Evolutionary conservation across 192 early-diverging fungal genomes (phyloP), one percentile per base, ranked within the genome.

Genomic region (Gigaspora rosea): DNA sequence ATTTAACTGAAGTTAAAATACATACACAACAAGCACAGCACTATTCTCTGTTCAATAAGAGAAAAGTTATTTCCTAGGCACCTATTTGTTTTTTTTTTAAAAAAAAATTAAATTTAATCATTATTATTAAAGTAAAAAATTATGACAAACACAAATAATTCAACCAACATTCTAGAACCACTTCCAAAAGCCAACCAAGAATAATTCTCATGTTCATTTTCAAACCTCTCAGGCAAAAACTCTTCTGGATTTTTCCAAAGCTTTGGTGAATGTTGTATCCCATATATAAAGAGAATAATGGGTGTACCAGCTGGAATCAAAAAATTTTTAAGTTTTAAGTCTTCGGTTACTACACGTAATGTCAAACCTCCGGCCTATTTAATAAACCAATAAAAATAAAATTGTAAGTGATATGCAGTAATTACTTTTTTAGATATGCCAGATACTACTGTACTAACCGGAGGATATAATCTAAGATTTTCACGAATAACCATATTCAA

Each of bases 391-490:
- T 20, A n/a, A 58, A 58, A 58, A n/a, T 20, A 58, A 16, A n/a
- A n/a, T n/a, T n/a, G n/a, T n/a, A n/a, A n/a, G 16, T 16, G n/a
- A n/a, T n/a, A n/a, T n/a, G n/a, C n/a, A n/a, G n/a, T n/a, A n/a
- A n/a, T 58, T 7, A 58, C 4, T n/a, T n/a, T n/a, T 13, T 57
- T 15, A 57, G 20, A 3, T 16, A 57, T n/a, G 16, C n/a, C n/a
- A n/a, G n/a, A 16, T 62, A 35, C n/a, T n/a, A n/a, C n/a, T n/a
- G n/a, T 0, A 57, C 10, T 16, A n/a, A 62, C 59, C 15, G 59
- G 59, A 62, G 59, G 59, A 62, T 62, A 35, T 62, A 62, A 62
- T 35, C 59, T 62, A 5, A 62, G 13, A 13, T 62, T 62, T 62
- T 62, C 59, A 62, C 33, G 22, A 13, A 62, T 62, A 33, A 62